These are phyloP conservation scores for Cordyceps tenuipes DNA, from an alignment of 2,329 filamentous ascomycete genomes.

Conservation along the genomic window DNA sequence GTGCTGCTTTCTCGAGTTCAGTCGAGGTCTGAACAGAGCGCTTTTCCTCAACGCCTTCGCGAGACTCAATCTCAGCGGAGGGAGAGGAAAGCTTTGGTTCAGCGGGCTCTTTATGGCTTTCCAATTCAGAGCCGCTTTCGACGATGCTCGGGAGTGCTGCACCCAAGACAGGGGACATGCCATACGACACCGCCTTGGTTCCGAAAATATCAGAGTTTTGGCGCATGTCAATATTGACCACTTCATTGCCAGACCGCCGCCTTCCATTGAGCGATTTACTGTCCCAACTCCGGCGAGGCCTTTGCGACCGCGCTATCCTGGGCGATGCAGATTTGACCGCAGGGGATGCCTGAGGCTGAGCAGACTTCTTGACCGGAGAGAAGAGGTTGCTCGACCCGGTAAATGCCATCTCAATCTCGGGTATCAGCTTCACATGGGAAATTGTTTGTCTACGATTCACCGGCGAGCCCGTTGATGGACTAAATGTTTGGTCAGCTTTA, in stretches of 20 bases:
- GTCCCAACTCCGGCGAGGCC: not conserved
- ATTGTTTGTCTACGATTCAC: constrained; percentile 21
- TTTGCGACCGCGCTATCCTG: not conserved
- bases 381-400: not conserved
- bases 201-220: constrained; percentile 29
- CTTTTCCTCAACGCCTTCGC: not conserved
- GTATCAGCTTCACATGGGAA: constrained; percentile 18
- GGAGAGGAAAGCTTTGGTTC: not conserved
- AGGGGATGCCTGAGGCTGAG: not conserved
- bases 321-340: not conserved
- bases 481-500: not conserved
- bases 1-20: not conserved
- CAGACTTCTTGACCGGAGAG: constrained; percentile 1
- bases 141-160: constrained; percentile 1
- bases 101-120: not conserved
- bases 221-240: constrained; percentile 28
- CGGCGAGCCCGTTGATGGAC: not conserved
- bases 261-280: constrained; percentile 3
- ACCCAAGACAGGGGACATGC: not conserved
- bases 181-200: constrained; percentile 12
- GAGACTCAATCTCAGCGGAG: not conserved
- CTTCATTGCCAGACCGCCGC: constrained; percentile 13
- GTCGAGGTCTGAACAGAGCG: not conserved
- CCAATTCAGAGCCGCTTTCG: constrained; percentile 1
- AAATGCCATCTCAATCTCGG: not conserved